These are phyloP conservation scores for Elaeagnus macrophylla DNA, from an alignment of 306 rosid species.

Conservation along the genomic window DNA sequence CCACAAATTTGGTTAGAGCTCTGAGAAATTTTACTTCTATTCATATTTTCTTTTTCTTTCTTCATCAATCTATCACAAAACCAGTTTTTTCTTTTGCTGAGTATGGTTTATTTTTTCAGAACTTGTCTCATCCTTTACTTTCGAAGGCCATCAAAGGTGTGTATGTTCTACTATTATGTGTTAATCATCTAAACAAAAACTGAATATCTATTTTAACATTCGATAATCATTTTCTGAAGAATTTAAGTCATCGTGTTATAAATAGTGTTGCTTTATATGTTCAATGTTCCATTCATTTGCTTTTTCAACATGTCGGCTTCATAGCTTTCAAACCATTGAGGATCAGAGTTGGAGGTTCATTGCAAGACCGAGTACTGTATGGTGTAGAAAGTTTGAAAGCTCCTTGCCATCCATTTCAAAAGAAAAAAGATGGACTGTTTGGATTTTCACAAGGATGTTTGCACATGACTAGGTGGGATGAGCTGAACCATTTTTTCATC, in stretches of 20 bases:
- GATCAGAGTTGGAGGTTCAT: slow-evolving; percentile 90
- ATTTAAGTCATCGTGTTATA: background rate
- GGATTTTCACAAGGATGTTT: slow-evolving; percentile 93
- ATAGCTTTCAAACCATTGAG: slow-evolving; percentile 81
- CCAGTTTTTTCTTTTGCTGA: slow-evolving; percentile 15
- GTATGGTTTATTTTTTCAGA: slow-evolving; percentile 47
- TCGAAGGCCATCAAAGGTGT: slow-evolving; percentile 76
- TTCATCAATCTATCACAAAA: slow-evolving; percentile 3
- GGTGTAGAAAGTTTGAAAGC: slow-evolving; percentile 50
- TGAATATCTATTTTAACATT: background rate
- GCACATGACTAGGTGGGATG: slow-evolving; percentile 84
- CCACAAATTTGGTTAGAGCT: slow-evolving; percentile 50
- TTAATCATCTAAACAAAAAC: slow-evolving; percentile 1
- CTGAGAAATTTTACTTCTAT: slow-evolving; percentile 5
- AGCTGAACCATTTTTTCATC: slow-evolving; percentile 67
- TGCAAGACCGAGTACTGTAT: slow-evolving; percentile 86
- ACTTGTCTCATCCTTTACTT: slow-evolving; percentile 72
- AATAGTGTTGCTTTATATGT: background rate
- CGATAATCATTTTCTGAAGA: background rate
- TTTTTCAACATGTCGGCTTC: slow-evolving; percentile 30
- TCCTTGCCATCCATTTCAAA: slow-evolving; percentile 75
- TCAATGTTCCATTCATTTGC: background rate
- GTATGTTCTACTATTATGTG: slow-evolving; percentile 14
- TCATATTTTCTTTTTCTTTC: background rate
- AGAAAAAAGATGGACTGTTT: slow-evolving; percentile 54